These are phyloP conservation scores for Fusarium zealandicum DNA, from an alignment of 2,329 filamentous ascomycete species.

Conservation along the genomic window DNA sequence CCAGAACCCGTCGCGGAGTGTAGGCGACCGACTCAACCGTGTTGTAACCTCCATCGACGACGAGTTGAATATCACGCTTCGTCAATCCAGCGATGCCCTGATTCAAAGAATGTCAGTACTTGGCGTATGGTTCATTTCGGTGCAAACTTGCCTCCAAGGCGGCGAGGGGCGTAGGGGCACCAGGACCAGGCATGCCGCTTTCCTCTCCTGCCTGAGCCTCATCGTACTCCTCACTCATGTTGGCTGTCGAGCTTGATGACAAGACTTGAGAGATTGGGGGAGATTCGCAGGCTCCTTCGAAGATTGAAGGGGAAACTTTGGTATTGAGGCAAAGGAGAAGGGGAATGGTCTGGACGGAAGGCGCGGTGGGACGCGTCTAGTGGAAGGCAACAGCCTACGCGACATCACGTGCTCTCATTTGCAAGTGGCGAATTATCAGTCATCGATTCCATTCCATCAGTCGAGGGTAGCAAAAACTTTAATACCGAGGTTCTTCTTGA, in stretches of 20 bases:
- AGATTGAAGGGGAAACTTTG: slow-evolving; percentile 11
- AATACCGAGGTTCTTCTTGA: too few relatives aligned
- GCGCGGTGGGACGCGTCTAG: slow-evolving; percentile 48
- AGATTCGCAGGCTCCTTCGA: neutral
- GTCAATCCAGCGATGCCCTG: slow-evolving; percentile 88
- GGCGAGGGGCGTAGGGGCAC: slow-evolving; percentile 88
- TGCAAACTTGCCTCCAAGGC: slow-evolving; percentile 76
- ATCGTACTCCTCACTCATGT: slow-evolving; percentile 67
- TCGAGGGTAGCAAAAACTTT: too few relatives aligned
- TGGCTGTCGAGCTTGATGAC: slow-evolving; percentile 5
- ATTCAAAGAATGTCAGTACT: slow-evolving; percentile 13
- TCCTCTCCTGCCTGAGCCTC: slow-evolving; percentile 73
- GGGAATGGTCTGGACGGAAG: slow-evolving; percentile 35
- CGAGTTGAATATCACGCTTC: slow-evolving; percentile 92
- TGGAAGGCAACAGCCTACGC: slow-evolving; percentile 45
- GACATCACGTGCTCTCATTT: slow-evolving; percentile 47
- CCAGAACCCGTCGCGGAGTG: slow-evolving; percentile 80
- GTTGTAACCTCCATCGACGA: slow-evolving; percentile 91
- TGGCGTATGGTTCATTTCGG: neutral
- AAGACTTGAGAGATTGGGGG: neutral
- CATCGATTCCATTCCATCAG: neutral
- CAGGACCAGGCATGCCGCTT: slow-evolving; percentile 77
- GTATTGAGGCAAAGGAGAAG: slow-evolving; percentile 25
- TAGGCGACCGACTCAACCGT: slow-evolving; percentile 97
- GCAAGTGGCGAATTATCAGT: neutral